Evolutionary conservation across 169 alveolate species (phyloP).

Genomic region (Perkinsus olseni): DNA sequence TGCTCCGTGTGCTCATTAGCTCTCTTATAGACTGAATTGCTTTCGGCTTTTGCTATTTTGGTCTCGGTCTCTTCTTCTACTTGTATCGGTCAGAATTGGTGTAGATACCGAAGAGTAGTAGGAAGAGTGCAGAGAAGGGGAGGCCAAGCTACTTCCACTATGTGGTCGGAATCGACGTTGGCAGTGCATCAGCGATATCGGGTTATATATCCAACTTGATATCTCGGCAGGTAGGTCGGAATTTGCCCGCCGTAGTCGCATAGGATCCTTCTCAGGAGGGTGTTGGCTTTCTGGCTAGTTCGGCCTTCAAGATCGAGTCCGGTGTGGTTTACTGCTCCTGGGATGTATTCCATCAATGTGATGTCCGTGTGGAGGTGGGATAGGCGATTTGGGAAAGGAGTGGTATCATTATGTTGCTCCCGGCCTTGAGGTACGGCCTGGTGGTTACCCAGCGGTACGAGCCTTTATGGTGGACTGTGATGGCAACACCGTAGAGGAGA

Average conservation of each 20-base stretch:
- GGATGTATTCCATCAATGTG: background rate
- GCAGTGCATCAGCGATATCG: background rate
- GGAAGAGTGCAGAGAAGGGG: background rate
- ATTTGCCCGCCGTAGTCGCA: background rate
- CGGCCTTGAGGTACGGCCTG: background rate
- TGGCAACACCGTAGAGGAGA: background rate
- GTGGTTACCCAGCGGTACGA: background rate
- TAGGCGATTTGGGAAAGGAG: background rate
- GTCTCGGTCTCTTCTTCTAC: no score
- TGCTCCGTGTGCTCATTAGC: no score
- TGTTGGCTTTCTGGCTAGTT: background rate
- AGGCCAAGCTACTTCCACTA: background rate
- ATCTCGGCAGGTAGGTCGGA: background rate
- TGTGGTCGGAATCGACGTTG: background rate
- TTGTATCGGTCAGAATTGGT: no score
- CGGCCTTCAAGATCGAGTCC: background rate
- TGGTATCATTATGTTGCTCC: background rate
- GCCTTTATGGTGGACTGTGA: background rate
- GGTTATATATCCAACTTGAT: background rate
- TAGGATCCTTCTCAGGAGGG: background rate
- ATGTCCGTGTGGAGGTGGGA: background rate
- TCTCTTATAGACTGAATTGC: no score
- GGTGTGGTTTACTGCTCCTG: background rate
- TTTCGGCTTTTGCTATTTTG: no score
- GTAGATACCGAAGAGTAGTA: background rate